Percentiles rank a stretch among this genome's conserved stretches.
Evolutionary conservation across 2,329 filamentous ascomycete genomes (phyloP).

Genomic region (Xylaria arbuscula): DNA sequence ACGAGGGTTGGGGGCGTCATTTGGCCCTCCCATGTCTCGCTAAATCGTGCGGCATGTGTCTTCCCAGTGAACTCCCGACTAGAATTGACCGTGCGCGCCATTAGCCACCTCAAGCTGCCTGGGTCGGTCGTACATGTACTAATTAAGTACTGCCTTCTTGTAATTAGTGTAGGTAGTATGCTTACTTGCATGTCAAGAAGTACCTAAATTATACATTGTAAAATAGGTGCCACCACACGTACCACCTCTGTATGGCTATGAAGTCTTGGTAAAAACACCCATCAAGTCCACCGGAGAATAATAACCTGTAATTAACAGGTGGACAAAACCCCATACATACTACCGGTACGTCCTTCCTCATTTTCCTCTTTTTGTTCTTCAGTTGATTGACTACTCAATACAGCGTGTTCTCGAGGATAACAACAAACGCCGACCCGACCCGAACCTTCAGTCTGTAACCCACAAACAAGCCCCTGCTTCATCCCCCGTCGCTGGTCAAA

Average conservation of each 20-base stretch:
- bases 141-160: not conserved
- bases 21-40: conserved; percentile 27
- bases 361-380: too few species aligned
- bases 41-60: conserved; percentile 26
- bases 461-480: conserved; percentile 41
- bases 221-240: too few species aligned
- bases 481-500: conserved; percentile 51
- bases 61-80: conserved; percentile 4
- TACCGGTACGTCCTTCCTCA: too few species aligned
- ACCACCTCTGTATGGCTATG: too few species aligned
- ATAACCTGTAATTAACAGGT: too few species aligned
- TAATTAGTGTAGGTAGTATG: not conserved
- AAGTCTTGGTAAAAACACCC: too few species aligned
- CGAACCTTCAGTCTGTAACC: conserved; percentile 13
- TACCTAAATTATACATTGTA: not conserved
- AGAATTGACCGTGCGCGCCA: not conserved
- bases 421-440: not conserved
- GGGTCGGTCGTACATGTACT: not conserved
- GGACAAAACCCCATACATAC: too few species aligned
- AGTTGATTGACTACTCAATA: too few species aligned
- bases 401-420: not conserved
- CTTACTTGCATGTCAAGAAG: not conserved
- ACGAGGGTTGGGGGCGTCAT: conserved; percentile 28
- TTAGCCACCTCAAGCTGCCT: too few species aligned
- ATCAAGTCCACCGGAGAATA: too few species aligned